Evolutionary conservation across 2,329 filamentous ascomycete genomes (phyloP).

Genomic region (Lojkania enalia): DNA sequence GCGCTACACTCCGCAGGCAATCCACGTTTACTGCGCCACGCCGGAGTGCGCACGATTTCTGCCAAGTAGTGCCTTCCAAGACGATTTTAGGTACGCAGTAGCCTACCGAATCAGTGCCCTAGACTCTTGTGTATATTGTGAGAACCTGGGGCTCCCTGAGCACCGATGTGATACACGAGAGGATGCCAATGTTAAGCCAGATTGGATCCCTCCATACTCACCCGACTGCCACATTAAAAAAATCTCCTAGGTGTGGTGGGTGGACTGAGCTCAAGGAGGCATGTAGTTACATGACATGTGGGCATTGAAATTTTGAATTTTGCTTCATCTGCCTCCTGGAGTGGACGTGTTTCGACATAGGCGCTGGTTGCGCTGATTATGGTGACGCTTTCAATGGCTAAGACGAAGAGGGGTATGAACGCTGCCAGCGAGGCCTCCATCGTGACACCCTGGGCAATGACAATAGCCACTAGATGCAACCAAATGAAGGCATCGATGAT

Average conservation of each 20-base stretch:
- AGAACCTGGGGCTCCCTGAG: conserved; percentile 6
- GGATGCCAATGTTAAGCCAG: not conserved
- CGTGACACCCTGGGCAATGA: conserved; percentile 7
- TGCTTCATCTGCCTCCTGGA: conserved; percentile 19
- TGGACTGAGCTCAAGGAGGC: conserved; percentile 19
- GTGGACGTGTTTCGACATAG: conserved; percentile 4
- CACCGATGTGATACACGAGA: conserved; percentile 5
- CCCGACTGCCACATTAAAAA: conserved; percentile 15
- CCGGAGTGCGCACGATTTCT: not conserved
- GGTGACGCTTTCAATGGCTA: conserved; percentile 11
- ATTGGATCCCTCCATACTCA: conserved; percentile 16
- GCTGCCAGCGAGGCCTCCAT: conserved; percentile 9
- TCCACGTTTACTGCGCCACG: not conserved
- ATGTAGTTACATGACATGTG: conserved; percentile 20
- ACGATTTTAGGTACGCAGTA: not conserved
- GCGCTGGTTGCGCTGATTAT: conserved; percentile 8
- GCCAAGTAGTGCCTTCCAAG: not conserved
- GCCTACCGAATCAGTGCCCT: not conserved
- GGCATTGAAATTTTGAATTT: conserved; percentile 12
- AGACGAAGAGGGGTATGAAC: conserved; percentile 15
- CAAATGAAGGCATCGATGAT: not conserved
- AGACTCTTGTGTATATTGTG: conserved; percentile 9
- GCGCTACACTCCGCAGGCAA: not conserved
- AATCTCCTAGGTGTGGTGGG: conserved; percentile 13
- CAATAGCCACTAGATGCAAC: not conserved